Base-by-base conservation (phyloP, 2,329 filamentous ascomycete genomes). In the Neonectria faginata region DNA sequence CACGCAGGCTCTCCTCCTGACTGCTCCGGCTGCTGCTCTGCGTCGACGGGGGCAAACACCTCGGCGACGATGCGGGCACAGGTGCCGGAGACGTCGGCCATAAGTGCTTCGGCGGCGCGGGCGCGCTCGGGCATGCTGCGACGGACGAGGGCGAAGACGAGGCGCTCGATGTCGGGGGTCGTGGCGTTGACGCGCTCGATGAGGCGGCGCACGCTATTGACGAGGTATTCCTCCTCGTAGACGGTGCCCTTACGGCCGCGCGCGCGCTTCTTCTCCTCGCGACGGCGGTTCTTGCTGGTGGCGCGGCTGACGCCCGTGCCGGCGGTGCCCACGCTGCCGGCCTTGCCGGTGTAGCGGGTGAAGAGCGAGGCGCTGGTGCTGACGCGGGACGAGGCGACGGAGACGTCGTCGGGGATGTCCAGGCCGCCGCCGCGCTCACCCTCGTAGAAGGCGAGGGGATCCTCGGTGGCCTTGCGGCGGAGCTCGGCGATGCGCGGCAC, bases 201-300 rank as follows among this genome's bases (percentile, higher is more conserved):
- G 36, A 99, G 84, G 25, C 96, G 85, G 12, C 91, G 88, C 39
- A 98, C 89, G 70, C 91, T 95, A 77, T 94, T 96, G 63, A 97
- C 90, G 5, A 99, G 87, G 78, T 99, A 99, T 79, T 98, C 96
- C 76, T 98, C 95, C 79, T 99, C 96, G 78, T 99, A 99, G 5
- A 99, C 92, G 16, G 93, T 97, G 11, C 96, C 96, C 83, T 98
- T 98, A 78, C 97, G 95, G 25, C 96, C 96, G 8, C 93, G 85
- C 0, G 96, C 96, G 16, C 95, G 89, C 86, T 99, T 99, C 78
- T 97, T 89, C 83, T 99, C 96, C 79, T 99, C 96, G 20, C 94
- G 86, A 25, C 91, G 86, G 57, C 94, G 89, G 76, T 97, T 97
- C 84, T 96, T 97, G 75, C 89, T 92, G 44, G 93, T 97, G 63